phyloP scores from a whole-genome alignment of 768 basidiomycete species.

The Piloderma croceum region DNA sequence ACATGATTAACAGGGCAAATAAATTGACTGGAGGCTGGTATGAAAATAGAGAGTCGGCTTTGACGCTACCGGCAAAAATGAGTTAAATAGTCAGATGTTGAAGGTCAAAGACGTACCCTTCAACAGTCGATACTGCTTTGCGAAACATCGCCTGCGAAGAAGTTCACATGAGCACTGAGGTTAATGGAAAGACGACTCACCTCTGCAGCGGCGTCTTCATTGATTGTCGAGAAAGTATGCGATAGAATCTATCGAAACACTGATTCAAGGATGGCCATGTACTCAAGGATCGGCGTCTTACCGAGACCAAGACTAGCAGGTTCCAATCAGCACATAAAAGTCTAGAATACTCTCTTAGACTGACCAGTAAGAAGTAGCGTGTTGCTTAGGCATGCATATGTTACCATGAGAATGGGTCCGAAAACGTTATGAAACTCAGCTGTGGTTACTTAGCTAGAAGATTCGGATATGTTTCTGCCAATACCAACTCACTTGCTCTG shows the following conservation, averaged over 20 bases:
- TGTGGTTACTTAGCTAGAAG: too few species aligned
- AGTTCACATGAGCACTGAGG: conserved; percentile 6
- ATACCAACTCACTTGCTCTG: conserved; percentile 63
- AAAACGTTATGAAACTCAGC: conserved; percentile 80
- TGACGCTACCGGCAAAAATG: conserved; percentile 46
- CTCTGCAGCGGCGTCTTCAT: conserved; percentile 89
- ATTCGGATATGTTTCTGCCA: too few species aligned
- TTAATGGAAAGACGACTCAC: conserved; percentile 32
- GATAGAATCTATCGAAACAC: conserved; percentile 79
- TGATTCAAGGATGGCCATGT: not conserved
- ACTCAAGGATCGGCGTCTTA: conserved; percentile 30
- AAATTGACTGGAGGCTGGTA: conserved; percentile 94
- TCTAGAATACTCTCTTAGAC: too few species aligned
- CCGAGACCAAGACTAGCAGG: conserved; percentile 69
- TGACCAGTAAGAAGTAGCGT: conserved; percentile 89
- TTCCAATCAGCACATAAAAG: too few species aligned
- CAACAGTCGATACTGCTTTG: conserved; percentile 88
- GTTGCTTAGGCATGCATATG: conserved; percentile 88
- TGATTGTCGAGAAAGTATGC: conserved; percentile 92
- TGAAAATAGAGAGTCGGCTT: conserved; percentile 87
- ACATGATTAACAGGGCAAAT: conserved; percentile 78
- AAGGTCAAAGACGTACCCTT: conserved; percentile 54
- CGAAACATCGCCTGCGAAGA: conserved; percentile 81
- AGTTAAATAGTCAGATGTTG: conserved; percentile 6
- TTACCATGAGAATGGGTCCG: conserved; percentile 87